phyloP scores from a whole-genome alignment of 2,329 filamentous ascomycete species.

The Tetracladium maxilliforme region DNA sequence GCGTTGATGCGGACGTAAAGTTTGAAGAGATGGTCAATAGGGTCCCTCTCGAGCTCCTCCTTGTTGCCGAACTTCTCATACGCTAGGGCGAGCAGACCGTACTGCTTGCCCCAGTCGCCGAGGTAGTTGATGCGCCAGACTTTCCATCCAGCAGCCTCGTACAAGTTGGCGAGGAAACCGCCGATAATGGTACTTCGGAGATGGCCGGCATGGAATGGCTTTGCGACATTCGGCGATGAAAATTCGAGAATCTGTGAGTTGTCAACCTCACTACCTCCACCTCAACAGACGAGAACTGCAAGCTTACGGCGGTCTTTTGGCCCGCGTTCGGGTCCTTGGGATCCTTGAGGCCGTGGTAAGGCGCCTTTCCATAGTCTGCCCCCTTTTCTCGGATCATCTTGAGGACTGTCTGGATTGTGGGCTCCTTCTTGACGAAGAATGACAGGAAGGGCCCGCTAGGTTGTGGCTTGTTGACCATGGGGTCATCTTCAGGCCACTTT shows the following conservation, averaged over 20 bases:
- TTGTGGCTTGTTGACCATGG: conserved; percentile 56
- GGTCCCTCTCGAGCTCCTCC: conserved; percentile 53
- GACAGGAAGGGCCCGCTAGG: conserved; percentile 56
- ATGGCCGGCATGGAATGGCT: conserved; percentile 66
- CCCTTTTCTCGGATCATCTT: conserved; percentile 36
- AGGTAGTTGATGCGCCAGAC: conserved; percentile 61
- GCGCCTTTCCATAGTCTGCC: conserved; percentile 55
- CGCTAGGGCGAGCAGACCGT: conserved; percentile 53
- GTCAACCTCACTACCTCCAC: too few relatives aligned
- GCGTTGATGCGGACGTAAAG: conserved; percentile 66
- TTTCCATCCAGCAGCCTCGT: conserved; percentile 55
- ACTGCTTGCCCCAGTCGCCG: conserved; percentile 69
- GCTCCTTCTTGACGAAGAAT: conserved; percentile 65
- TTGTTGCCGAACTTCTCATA: conserved; percentile 66
- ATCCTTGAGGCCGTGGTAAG: conserved; percentile 43
- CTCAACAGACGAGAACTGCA: too few relatives aligned
- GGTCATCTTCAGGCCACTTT: conserved; percentile 58
- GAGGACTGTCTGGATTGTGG: conserved; percentile 51
- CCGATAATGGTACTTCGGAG: conserved; percentile 66
- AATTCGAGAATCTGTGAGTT: conserved; percentile 80
- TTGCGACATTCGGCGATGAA: conserved; percentile 75
- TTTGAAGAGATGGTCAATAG: conserved; percentile 70
- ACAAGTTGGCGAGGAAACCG: conserved; percentile 56
- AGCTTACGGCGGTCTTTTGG: conserved; percentile 30
- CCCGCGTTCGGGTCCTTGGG: conserved; percentile 37